phyloP scores from a whole-genome alignment of 768 basidiomycete genomes.

The Tulasnella sp. region DNA sequence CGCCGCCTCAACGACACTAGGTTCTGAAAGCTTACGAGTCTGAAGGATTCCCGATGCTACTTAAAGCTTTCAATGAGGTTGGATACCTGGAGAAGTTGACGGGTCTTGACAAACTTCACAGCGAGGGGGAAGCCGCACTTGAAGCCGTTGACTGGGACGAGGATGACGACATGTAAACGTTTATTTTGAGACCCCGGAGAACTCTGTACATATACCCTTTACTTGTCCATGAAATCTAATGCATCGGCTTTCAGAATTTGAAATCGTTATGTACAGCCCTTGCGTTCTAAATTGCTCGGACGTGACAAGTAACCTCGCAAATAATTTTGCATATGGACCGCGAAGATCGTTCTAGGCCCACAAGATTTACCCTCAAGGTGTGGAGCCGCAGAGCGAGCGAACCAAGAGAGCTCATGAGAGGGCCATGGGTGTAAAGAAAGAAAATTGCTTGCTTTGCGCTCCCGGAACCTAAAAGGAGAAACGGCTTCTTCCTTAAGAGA shows the following conservation, averaged over 20 bases:
- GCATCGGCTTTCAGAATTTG: not conserved
- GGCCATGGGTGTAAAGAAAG: not conserved
- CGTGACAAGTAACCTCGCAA: not conserved
- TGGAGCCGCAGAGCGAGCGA: not conserved
- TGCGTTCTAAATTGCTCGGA: not conserved
- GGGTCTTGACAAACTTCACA: constrained; percentile 71
- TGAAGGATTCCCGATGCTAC: constrained; percentile 75
- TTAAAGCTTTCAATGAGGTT: constrained; percentile 76
- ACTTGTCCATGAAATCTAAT: not conserved
- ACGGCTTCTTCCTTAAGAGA: not conserved
- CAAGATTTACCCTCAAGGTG: constrained; percentile 13
- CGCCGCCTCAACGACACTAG: constrained; percentile 40
- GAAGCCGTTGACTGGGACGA: constrained; percentile 78
- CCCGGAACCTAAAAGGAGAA: not conserved
- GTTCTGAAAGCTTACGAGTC: constrained; percentile 76
- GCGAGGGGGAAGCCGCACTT: constrained; percentile 67
- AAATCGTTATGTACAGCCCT: not conserved
- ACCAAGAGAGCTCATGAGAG: constrained; percentile 9
- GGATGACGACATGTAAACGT: constrained; percentile 36
- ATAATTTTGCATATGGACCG: not conserved
- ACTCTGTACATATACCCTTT: not conserved
- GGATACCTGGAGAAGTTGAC: constrained; percentile 71
- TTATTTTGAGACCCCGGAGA: not conserved
- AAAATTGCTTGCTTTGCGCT: not conserved
- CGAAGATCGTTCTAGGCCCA: not conserved